These are phyloP conservation scores for Suhomyces faveliae DNA, from an alignment of 805 yeast species.

Conservation along the genomic window DNA sequence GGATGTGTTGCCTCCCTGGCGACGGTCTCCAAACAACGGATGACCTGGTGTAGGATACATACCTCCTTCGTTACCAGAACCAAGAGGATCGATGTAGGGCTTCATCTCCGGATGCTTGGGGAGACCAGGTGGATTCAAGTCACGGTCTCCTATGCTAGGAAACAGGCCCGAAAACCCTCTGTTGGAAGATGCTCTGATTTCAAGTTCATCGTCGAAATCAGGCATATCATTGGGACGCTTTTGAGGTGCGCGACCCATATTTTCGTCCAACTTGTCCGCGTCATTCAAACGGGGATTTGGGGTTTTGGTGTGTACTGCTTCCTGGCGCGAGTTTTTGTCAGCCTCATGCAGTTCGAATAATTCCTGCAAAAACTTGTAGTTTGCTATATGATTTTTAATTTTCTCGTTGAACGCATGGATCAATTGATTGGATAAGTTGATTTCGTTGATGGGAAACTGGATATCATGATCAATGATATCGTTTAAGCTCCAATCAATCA, in stretches of 20 bases:
- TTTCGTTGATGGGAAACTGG: constrained; percentile 23
- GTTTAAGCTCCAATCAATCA: constrained; percentile 23
- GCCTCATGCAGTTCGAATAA: not conserved
- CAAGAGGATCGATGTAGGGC: constrained; percentile 45
- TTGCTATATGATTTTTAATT: constrained; percentile 4
- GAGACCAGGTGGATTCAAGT: constrained; percentile 48
- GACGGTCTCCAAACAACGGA: constrained; percentile 45
- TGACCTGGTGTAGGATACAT: constrained; percentile 55
- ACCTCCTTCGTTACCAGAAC: constrained; percentile 41
- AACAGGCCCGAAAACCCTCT: constrained; percentile 7
- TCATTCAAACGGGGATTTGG: constrained; percentile 5
- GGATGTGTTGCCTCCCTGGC: constrained; percentile 21
- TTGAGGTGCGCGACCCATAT: not conserved
- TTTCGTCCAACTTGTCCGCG: constrained; percentile 5
- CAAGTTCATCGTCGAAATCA: constrained; percentile 54
- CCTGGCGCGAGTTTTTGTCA: not conserved
- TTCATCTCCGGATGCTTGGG: constrained; percentile 40
- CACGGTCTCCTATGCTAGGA: constrained; percentile 48
- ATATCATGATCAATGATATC: constrained; percentile 14
- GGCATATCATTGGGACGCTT: constrained; percentile 43
- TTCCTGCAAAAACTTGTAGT: constrained; percentile 4
- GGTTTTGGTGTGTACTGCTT: not conserved
- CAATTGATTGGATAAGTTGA: constrained; percentile 18
- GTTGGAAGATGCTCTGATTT: constrained; percentile 23
- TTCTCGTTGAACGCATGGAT: constrained; percentile 19